phyloP scores from a whole-genome alignment of 2,329 filamentous ascomycete species.

The Samsoniella hepiali region DNA sequence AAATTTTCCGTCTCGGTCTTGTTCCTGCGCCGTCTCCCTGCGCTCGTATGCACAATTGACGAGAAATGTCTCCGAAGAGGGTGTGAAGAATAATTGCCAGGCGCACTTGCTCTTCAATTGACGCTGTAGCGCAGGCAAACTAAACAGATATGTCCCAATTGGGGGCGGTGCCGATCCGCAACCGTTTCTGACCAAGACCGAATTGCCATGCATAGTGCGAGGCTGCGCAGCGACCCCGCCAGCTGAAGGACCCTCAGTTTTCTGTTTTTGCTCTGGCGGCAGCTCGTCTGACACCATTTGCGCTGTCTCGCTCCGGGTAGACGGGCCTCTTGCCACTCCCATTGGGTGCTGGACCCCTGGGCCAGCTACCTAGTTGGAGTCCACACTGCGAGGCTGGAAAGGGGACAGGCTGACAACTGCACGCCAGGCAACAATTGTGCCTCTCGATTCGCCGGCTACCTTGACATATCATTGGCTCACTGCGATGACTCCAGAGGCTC shows the following conservation, averaged over 20 bases:
- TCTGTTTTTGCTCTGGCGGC: background rate
- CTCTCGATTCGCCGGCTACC: background rate
- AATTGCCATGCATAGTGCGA: background rate
- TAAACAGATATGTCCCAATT: background rate
- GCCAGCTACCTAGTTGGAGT: background rate
- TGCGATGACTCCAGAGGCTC: background rate
- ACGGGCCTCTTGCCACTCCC: background rate
- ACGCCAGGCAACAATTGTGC: conserved; percentile 4
- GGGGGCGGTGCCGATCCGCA: background rate
- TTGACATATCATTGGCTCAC: background rate
- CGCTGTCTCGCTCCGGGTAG: background rate
- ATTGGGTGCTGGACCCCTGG: background rate
- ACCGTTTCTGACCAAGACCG: background rate
- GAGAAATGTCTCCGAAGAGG: background rate
- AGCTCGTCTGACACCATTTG: background rate
- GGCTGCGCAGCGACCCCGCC: background rate
- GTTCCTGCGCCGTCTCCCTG: background rate
- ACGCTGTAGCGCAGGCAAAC: background rate
- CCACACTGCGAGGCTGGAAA: background rate
- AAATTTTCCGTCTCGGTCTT: background rate
- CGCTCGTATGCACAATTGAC: background rate
- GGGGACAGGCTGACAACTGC: background rate
- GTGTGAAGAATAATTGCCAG: background rate
- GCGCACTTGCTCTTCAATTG: background rate
- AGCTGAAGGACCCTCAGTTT: conserved; percentile 2